Evolutionary conservation across 805 yeast genomes (phyloP).

Genomic region (Priceomyces carsonii): DNA sequence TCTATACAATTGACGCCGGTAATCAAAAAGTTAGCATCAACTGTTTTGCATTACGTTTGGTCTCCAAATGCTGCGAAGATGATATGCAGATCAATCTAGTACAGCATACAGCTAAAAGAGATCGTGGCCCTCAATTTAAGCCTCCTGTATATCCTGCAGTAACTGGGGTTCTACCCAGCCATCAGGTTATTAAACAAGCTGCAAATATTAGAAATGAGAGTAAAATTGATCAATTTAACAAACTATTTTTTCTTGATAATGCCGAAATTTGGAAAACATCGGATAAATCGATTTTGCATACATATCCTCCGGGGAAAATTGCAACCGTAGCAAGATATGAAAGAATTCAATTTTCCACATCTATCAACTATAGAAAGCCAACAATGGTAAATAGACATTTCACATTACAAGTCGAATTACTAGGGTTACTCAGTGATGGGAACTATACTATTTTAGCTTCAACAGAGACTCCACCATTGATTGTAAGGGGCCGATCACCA

Average conservation of each 20-base stretch:
- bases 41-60: constrained; percentile 54
- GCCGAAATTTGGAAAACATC: constrained; percentile 4
- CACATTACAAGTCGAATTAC: constrained; percentile 50
- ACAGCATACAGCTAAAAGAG: constrained; percentile 76
- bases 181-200: constrained; percentile 53
- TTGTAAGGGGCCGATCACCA: constrained; percentile 68
- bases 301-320: constrained; percentile 51
- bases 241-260: constrained; percentile 46
- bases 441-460: constrained; percentile 39
- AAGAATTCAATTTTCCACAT: constrained; percentile 65
- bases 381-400: constrained; percentile 49
- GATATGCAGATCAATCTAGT: constrained; percentile 47
- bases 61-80: constrained; percentile 55
- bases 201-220: constrained; percentile 60
- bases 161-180: constrained; percentile 60
- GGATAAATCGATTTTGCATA: constrained; percentile 25
- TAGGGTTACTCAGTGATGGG: constrained; percentile 42
- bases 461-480: constrained; percentile 58
- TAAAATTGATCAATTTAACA: constrained; percentile 55
- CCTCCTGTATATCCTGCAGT: constrained; percentile 59
- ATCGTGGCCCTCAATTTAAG: constrained; percentile 63
- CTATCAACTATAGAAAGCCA: constrained; percentile 47
- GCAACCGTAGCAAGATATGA: constrained; percentile 66
- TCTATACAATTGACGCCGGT: constrained; percentile 27
- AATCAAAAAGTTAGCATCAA: constrained; percentile 26